Evolutionary conservation across 2,329 filamentous ascomycete species (phyloP).

Genomic region (Penicillium corylophilum): DNA sequence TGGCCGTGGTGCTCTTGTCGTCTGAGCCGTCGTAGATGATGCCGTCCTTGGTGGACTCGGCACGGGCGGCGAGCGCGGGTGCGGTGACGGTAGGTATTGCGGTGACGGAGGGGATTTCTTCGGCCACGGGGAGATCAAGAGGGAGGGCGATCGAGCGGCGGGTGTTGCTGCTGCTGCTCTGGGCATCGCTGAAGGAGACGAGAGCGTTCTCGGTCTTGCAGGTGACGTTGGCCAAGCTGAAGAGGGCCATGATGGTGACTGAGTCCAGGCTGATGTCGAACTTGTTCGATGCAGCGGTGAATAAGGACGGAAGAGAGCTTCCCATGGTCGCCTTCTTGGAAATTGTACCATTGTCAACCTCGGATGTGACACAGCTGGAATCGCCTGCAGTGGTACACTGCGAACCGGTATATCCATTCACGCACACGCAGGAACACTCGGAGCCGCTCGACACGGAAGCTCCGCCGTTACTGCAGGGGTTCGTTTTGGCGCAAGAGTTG

Average conservation of each 20-base stretch:
- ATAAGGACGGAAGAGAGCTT: constrained; percentile 70
- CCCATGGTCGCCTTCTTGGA: constrained; percentile 74
- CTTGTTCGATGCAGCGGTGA: constrained; percentile 62
- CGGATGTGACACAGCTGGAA: constrained; percentile 56
- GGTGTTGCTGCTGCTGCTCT: constrained; percentile 23
- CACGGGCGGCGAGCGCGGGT: constrained; percentile 23
- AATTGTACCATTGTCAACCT: constrained; percentile 39
- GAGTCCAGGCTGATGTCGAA: constrained; percentile 75
- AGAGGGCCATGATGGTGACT: constrained; percentile 68
- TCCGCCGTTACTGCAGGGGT: constrained; percentile 77
- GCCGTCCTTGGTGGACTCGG: constrained; percentile 35
- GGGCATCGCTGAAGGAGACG: constrained; percentile 71
- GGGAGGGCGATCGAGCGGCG: constrained; percentile 21
- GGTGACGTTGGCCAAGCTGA: constrained; percentile 72
- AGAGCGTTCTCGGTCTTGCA: constrained; percentile 85
- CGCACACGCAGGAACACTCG: constrained; percentile 81
- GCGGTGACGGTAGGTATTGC: neutral
- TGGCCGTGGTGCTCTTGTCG: constrained; percentile 2
- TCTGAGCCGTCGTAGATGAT: constrained; percentile 35
- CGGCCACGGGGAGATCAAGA: constrained; percentile 2
- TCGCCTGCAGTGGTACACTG: constrained; percentile 54
- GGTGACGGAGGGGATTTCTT: constrained; percentile 9
- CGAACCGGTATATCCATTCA: constrained; percentile 76
- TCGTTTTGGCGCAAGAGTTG: constrained; percentile 56
- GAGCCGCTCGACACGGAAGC: constrained; percentile 67